phyloP scores from a whole-genome alignment of 1,284 basidiomycete genomes.

The Microbotryomycetes sp. region DNA sequence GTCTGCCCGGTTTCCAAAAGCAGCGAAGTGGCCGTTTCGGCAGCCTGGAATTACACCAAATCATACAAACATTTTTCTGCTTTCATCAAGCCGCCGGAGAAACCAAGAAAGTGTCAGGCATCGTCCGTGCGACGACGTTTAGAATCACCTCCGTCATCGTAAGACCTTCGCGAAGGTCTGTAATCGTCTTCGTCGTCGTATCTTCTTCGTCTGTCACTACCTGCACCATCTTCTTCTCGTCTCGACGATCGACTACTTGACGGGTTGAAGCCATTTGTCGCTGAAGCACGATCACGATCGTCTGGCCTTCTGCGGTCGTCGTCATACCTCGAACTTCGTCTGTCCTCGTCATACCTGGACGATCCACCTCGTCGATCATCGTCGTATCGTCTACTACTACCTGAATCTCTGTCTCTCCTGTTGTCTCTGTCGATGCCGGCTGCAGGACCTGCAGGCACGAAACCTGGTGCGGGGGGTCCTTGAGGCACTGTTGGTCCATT shows the following conservation, averaged over 20 bases:
- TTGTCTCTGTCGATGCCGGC: constrained; percentile 3
- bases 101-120: not conserved
- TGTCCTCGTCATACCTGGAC: constrained; percentile 17
- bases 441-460: not conserved
- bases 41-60: too few relatives aligned
- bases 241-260: not conserved
- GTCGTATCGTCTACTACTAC: not conserved
- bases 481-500: not conserved
- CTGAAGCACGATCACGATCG: not conserved
- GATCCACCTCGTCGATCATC: not conserved
- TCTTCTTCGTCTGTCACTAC: constrained; percentile 49
- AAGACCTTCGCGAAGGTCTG: not conserved
- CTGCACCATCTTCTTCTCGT: constrained; percentile 39
- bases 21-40: too few relatives aligned
- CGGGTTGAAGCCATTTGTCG: not conserved
- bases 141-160: constrained; percentile 6
- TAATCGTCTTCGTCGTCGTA: not conserved
- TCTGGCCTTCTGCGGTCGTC: constrained; percentile 5
- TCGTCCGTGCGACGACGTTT: not conserved
- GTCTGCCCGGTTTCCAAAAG: too few relatives aligned
- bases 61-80: not conserved
- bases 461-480: not conserved
- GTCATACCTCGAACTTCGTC: constrained; percentile 11
- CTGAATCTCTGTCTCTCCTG: not conserved
- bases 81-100: not conserved